These are phyloP conservation scores for Wallacemonas sp. DNA, from an alignment of 208 protist species.

Conservation along the genomic window DNA sequence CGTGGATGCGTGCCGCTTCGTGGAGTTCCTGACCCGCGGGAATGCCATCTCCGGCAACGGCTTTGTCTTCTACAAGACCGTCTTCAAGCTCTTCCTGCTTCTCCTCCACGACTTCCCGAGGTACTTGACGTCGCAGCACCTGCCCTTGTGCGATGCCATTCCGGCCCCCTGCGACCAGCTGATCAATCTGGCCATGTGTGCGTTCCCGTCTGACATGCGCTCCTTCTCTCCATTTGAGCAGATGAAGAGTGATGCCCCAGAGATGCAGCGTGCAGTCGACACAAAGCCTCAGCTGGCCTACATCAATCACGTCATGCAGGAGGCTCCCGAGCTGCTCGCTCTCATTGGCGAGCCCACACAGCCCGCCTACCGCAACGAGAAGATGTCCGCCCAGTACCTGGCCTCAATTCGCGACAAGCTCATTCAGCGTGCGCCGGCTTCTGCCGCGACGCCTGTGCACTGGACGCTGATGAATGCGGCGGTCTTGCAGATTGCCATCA, in stretches of 20 bases:
- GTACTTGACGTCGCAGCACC: slow-evolving; percentile 98
- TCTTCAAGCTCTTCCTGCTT: slow-evolving; percentile 95
- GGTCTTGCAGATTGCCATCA: slow-evolving; percentile 95
- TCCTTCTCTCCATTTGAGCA: slow-evolving; percentile 94
- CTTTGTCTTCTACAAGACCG: slow-evolving; percentile 87
- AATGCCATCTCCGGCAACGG: slow-evolving; percentile 65
- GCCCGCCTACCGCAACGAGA: slow-evolving; percentile 38
- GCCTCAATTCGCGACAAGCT: slow-evolving; percentile 38
- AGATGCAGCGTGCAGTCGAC: slow-evolving; percentile 87
- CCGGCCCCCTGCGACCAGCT: slow-evolving; percentile 97
- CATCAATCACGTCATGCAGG: slow-evolving; percentile 41
- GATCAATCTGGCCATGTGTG: slow-evolving; percentile 97
- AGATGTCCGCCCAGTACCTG: slow-evolving; percentile 30
- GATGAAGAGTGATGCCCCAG: slow-evolving; percentile 79
- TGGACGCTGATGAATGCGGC: slow-evolving; percentile 95
- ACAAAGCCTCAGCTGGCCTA: slow-evolving; percentile 88
- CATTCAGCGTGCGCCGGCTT: slow-evolving; percentile 64
- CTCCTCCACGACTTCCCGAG: slow-evolving; percentile 99
- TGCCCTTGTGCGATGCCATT: slow-evolving; percentile 95
- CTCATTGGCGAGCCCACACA: slow-evolving; percentile 38
- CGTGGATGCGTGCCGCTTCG: slow-evolving; percentile 67
- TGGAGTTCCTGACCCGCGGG: slow-evolving; percentile 67
- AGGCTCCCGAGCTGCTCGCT: slow-evolving; percentile 25
- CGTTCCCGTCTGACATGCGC: slow-evolving; percentile 96
- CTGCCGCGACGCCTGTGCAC: slow-evolving; percentile 9